These are phyloP conservation scores for Aspergillus hiratsukae DNA, from an alignment of 2,329 filamentous ascomycete species.

Conservation along the genomic window DNA sequence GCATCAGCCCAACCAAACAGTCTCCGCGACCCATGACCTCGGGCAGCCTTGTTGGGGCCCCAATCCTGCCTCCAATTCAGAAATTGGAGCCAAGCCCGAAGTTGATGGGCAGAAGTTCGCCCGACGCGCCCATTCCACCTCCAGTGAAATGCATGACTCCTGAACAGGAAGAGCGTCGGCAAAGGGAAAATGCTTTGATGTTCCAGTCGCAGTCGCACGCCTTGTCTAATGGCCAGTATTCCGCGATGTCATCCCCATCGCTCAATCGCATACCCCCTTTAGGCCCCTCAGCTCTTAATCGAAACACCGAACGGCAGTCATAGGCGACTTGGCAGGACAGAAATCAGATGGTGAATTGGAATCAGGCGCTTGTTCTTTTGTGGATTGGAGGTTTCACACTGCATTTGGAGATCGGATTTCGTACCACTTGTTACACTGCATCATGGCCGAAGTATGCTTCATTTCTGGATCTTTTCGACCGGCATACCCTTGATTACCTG, in stretches of 20 bases:
- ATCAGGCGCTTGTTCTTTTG: neutral
- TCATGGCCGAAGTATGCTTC: neutral
- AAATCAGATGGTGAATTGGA: slow-evolving; percentile 6
- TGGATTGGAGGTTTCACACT: neutral
- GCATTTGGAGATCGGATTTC: neutral
- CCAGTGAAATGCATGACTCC: slow-evolving; percentile 43
- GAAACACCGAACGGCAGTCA: slow-evolving; percentile 19
- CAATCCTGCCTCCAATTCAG: slow-evolving; percentile 39
- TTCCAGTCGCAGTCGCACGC: slow-evolving; percentile 15
- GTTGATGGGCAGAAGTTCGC: slow-evolving; percentile 40
- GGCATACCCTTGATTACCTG: neutral
- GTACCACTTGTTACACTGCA: neutral
- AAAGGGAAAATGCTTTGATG: slow-evolving; percentile 33
- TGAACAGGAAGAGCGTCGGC: slow-evolving; percentile 39
- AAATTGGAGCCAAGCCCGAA: slow-evolving; percentile 41
- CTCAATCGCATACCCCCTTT: slow-evolving; percentile 30
- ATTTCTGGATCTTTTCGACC: neutral
- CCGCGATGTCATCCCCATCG: slow-evolving; percentile 30
- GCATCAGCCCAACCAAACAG: slow-evolving; percentile 45
- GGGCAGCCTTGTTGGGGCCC: slow-evolving; percentile 29
- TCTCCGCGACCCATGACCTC: slow-evolving; percentile 38
- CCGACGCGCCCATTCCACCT: slow-evolving; percentile 39
- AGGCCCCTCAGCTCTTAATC: slow-evolving; percentile 22
- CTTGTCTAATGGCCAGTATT: slow-evolving; percentile 19
- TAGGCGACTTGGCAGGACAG: slow-evolving; percentile 14